Evolutionary conservation across 164 flowering plant species (phyloP).

Genomic region (Vitis rotundifolia): DNA sequence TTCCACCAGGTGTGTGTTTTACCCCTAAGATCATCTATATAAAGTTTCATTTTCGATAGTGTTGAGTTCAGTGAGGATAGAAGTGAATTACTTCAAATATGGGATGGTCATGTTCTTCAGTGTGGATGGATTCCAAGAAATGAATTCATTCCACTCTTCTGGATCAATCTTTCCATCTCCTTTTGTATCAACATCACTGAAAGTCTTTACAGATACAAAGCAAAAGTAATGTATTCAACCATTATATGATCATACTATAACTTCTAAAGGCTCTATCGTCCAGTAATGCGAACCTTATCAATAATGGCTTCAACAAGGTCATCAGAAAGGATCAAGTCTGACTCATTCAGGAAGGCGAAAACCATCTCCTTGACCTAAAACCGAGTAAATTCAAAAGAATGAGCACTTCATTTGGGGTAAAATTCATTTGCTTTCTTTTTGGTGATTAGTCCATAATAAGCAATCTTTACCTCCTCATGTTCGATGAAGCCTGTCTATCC

Average conservation of each 20-base stretch:
- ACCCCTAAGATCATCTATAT: no score
- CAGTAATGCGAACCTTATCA: slow-evolving; percentile 27
- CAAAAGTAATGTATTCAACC: background rate
- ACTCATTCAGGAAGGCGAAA: slow-evolving; percentile 33
- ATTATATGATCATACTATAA: background rate
- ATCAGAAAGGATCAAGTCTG: slow-evolving; percentile 30
- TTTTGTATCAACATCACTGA: slow-evolving; percentile 29
- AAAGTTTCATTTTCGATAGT: background rate
- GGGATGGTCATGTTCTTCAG: slow-evolving; percentile 36
- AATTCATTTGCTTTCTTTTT: no score
- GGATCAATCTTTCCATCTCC: slow-evolving; percentile 36
- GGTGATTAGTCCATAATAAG: no score
- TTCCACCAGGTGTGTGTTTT: background rate
- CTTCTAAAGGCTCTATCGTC: no score
- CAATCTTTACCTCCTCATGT: slow-evolving; percentile 35
- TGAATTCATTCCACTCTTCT: slow-evolving; percentile 32
- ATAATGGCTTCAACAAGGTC: slow-evolving; percentile 32
- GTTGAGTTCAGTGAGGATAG: background rate
- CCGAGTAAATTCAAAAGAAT: background rate
- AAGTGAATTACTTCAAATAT: slow-evolving; percentile 24
- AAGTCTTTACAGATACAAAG: slow-evolving; percentile 22
- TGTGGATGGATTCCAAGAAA: slow-evolving; percentile 21
- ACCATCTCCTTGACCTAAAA: slow-evolving; percentile 41
- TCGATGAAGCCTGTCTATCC: slow-evolving; percentile 42
- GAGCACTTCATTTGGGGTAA: no score